These are phyloP conservation scores for Arachis stenosperma DNA, from an alignment of 306 rosid genomes.

Conservation along the genomic window DNA sequence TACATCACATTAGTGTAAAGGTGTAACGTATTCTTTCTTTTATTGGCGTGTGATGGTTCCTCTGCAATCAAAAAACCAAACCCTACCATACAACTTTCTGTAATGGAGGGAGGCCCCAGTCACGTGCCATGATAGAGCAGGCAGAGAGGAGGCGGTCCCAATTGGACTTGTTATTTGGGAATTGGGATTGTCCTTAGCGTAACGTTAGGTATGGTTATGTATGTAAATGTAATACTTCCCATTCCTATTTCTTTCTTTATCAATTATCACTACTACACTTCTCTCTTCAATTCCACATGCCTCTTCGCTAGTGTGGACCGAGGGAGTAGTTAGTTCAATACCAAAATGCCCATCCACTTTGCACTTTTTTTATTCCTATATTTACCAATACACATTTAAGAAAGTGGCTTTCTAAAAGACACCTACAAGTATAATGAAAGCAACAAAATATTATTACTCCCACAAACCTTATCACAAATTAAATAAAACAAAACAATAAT, in stretches of 20 bases:
- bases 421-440: conserved; percentile 31
- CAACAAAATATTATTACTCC: conserved; percentile 39
- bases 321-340: conserved; percentile 24
- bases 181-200: conserved; percentile 45
- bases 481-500: conserved; percentile 6
- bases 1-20: not conserved
- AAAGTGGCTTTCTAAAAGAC: conserved; percentile 37
- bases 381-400: not conserved
- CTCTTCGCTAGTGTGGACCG: not conserved
- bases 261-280: too few species aligned
- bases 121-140: conserved; percentile 52
- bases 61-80: not conserved
- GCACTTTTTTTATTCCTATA: not conserved
- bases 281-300: conserved; percentile 43
- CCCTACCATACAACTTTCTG: not conserved
- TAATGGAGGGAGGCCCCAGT: conserved; percentile 43
- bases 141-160: conserved; percentile 44
- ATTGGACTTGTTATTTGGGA: conserved; percentile 24
- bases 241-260: conserved; percentile 20
- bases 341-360: conserved; percentile 13
- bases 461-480: conserved; percentile 13
- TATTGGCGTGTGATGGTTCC: too few species aligned
- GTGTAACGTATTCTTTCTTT: not conserved
- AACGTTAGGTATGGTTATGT: conserved; percentile 30
- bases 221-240: conserved; percentile 3